Evolutionary conservation across 163 green algal genomes (phyloP).

Genomic region (Prototheca wickerhamii): DNA sequence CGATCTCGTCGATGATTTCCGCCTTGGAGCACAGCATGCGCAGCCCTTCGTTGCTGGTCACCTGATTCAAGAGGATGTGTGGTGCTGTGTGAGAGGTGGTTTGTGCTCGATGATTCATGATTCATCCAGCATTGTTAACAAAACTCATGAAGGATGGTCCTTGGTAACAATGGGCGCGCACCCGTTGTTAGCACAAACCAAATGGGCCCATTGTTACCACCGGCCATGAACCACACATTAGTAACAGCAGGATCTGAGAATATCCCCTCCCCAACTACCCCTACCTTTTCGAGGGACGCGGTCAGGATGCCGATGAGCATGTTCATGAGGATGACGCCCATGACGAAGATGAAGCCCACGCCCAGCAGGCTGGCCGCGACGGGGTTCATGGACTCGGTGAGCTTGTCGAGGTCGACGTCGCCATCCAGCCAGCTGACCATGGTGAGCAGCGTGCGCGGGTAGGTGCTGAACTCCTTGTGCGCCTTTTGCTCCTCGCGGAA

Average conservation of each 20-base stretch:
- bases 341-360: constrained; percentile 56
- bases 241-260: not conserved
- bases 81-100: too few species aligned
- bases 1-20: constrained; percentile 73
- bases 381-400: constrained; percentile 1
- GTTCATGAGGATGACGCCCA: constrained; percentile 66
- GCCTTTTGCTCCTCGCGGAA: constrained; percentile 42
- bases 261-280: constrained; percentile 2
- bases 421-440: constrained; percentile 9
- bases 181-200: not conserved
- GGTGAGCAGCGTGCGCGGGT: not conserved
- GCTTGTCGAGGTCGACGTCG: not conserved
- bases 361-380: constrained; percentile 49
- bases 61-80: too few species aligned
- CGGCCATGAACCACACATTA: not conserved
- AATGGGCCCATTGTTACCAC: constrained; percentile 2
- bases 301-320: constrained; percentile 63
- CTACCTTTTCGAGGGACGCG: constrained; percentile 33
- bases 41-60: constrained; percentile 32
- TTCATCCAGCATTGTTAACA: too few species aligned
- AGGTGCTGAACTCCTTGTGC: constrained; percentile 3
- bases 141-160: too few species aligned
- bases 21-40: constrained; percentile 39
- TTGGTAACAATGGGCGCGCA: too few species aligned
- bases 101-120: too few species aligned